Conservation (phyloP, 805 yeast species). For the Debaryomyces castellii region DNA sequence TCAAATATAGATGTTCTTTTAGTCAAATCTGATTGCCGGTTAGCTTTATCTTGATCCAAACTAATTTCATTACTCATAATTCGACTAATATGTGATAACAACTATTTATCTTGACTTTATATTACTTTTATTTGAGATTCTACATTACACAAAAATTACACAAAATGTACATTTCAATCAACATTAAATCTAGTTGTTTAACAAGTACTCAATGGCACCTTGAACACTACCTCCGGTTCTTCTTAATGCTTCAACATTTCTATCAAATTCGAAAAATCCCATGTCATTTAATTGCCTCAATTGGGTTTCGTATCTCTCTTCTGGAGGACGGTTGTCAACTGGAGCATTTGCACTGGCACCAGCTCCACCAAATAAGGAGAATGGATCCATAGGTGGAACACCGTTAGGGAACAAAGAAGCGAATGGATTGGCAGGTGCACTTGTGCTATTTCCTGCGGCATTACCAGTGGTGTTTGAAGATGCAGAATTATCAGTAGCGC, state of each 20-base stretch:
- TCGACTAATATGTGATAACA: neutral
- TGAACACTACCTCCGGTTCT: constrained; percentile 97
- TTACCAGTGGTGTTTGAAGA: constrained; percentile 10
- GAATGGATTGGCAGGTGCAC: constrained; percentile 35
- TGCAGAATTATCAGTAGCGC: constrained; percentile 4
- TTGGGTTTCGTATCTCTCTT: constrained; percentile 43
- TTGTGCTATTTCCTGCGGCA: constrained; percentile 10
- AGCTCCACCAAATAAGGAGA: constrained; percentile 48
- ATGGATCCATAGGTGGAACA: constrained; percentile 49
- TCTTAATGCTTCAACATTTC: constrained; percentile 87
- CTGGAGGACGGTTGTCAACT: constrained; percentile 44
- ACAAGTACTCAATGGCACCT: constrained; percentile 88
- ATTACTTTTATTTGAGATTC: constrained; percentile 3
- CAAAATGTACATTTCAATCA: neutral
- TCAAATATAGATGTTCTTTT: neutral
- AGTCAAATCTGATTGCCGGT: neutral
- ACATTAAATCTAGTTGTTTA: constrained; percentile 25
- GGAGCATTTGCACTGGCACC: constrained; percentile 30
- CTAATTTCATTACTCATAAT: neutral
- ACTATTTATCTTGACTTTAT: neutral
- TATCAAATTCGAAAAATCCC: constrained; percentile 87
- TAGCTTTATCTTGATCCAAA: neutral
- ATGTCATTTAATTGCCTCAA: constrained; percentile 47
- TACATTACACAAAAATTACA: neutral
- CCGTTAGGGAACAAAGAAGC: constrained; percentile 37